Conservation (phyloP, 139 green algal species). For the Chlamydomonas asymmetrica region DNA sequence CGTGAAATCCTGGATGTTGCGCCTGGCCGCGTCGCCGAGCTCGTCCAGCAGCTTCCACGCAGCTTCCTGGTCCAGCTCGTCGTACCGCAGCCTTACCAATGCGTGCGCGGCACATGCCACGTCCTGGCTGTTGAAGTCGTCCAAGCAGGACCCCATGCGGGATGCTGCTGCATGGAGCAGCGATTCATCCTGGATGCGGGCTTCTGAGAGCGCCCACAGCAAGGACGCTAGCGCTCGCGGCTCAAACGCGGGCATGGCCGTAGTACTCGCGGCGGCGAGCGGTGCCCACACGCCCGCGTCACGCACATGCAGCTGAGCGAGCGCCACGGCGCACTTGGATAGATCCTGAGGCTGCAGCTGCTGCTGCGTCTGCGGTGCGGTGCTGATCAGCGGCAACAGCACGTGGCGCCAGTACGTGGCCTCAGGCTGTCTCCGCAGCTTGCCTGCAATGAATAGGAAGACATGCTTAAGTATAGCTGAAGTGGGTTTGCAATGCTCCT, state of each 20-base stretch:
- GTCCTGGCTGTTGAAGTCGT: slow-evolving; percentile 16
- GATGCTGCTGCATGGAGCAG: background rate
- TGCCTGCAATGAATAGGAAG: no score
- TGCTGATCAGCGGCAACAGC: slow-evolving; percentile 11
- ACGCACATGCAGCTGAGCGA: background rate
- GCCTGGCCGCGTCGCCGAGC: slow-evolving; percentile 5
- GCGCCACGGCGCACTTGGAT: slow-evolving; percentile 6
- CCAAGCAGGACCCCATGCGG: background rate
- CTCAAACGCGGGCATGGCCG: background rate
- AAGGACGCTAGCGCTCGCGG: slow-evolving; percentile 17
- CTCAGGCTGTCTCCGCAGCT: slow-evolving; percentile 5
- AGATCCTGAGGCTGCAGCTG: slow-evolving; percentile 9
- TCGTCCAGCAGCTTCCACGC: slow-evolving; percentile 12
- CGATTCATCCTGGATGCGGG: slow-evolving; percentile 9
- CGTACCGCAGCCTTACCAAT: background rate
- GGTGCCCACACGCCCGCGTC: slow-evolving; percentile 8
- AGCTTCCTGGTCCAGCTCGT: background rate
- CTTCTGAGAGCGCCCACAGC: slow-evolving; percentile 21
- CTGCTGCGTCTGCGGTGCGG: background rate
- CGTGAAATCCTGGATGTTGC: slow-evolving; percentile 9
- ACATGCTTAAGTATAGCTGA: no score
- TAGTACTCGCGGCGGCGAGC: background rate
- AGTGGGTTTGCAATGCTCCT: no score
- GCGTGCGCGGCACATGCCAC: slow-evolving; percentile 8
- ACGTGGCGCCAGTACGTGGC: background rate